Evolutionary conservation across 2,329 filamentous ascomycete species (phyloP).

Genomic region (Fusarium newnesense): DNA sequence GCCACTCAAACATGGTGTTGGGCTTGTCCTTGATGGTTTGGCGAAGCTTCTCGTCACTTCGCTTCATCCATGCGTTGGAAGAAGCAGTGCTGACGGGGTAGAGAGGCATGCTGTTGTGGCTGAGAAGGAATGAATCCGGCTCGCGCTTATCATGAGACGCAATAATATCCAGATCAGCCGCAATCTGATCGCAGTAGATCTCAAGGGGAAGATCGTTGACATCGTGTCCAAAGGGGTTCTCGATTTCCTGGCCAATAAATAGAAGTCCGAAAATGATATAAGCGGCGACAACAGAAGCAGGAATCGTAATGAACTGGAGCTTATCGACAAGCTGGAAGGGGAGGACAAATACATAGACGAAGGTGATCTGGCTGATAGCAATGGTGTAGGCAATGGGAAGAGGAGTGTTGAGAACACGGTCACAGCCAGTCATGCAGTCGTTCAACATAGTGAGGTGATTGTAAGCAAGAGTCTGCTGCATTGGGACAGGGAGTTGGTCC

Average conservation of each 20-base stretch:
- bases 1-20: slow-evolving; percentile 49
- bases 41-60: slow-evolving; percentile 54
- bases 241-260: slow-evolving; percentile 81
- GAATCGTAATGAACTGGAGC: slow-evolving; percentile 80
- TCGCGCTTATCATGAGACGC: slow-evolving; percentile 59
- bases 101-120: slow-evolving; percentile 60
- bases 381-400: slow-evolving; percentile 86
- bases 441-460: slow-evolving; percentile 72
- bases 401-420: slow-evolving; percentile 84
- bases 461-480: slow-evolving; percentile 70
- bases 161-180: slow-evolving; percentile 79
- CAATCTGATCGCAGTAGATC: slow-evolving; percentile 78
- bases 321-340: slow-evolving; percentile 79
- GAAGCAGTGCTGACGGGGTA: slow-evolving; percentile 62
- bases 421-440: slow-evolving; percentile 77
- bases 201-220: slow-evolving; percentile 86
- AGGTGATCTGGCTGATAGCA: slow-evolving; percentile 86
- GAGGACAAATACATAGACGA: slow-evolving; percentile 82
- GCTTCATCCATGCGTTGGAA: slow-evolving; percentile 52
- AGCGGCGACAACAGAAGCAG: slow-evolving; percentile 75
- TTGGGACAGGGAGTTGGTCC: slow-evolving; percentile 64
- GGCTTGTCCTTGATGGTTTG: slow-evolving; percentile 55
- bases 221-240: slow-evolving; percentile 86
- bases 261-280: slow-evolving; percentile 85
- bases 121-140: slow-evolving; percentile 48